phyloP scores from a whole-genome alignment of 176 grass and related monocot species.

The Oryza officinalis region DNA sequence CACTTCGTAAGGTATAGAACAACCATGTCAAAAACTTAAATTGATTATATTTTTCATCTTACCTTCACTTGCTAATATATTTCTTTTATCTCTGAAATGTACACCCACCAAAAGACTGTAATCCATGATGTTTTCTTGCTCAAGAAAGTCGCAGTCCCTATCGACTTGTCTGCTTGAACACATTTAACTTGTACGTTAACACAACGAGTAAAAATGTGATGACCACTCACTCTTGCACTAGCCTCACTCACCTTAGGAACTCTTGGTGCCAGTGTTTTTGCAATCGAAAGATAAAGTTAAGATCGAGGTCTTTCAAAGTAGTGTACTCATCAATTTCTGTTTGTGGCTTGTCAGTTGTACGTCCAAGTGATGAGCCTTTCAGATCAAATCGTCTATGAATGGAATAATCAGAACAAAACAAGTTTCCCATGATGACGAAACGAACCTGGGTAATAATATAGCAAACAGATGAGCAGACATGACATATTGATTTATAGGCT shows the following conservation, averaged over 20 bases:
- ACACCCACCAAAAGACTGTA: conserved; percentile 96
- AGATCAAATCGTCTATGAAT: conserved; percentile 91
- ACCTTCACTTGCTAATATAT: conserved; percentile 64
- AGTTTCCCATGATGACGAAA: conserved; percentile 98
- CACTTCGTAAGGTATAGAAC: conserved; percentile 40
- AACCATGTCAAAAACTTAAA: conserved; percentile 11
- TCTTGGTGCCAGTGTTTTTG: conserved; percentile 78
- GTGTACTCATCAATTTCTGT: conserved; percentile 90
- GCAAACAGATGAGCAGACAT: conserved; percentile 39
- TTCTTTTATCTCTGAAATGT: conserved; percentile 77
- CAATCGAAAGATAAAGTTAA: conserved; percentile 92
- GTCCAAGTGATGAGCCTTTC: conserved; percentile 92
- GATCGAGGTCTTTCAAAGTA: conserved; percentile 97
- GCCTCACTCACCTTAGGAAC: conserved; percentile 66
- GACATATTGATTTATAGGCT: not conserved
- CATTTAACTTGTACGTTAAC: conserved; percentile 24
- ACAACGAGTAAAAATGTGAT: not conserved
- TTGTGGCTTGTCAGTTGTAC: conserved; percentile 84
- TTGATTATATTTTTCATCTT: conserved; percentile 37
- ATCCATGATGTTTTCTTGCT: conserved; percentile 99
- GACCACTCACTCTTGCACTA: conserved; percentile 2
- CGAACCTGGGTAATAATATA: conserved; percentile 62
- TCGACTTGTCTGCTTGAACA: conserved; percentile 79
- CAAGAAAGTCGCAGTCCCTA: conserved; percentile 93
- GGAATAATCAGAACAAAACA: conserved; percentile 77